Conservation (phyloP, 1,284 basidiomycete genomes). For the Amylostereum chailletii region DNA sequence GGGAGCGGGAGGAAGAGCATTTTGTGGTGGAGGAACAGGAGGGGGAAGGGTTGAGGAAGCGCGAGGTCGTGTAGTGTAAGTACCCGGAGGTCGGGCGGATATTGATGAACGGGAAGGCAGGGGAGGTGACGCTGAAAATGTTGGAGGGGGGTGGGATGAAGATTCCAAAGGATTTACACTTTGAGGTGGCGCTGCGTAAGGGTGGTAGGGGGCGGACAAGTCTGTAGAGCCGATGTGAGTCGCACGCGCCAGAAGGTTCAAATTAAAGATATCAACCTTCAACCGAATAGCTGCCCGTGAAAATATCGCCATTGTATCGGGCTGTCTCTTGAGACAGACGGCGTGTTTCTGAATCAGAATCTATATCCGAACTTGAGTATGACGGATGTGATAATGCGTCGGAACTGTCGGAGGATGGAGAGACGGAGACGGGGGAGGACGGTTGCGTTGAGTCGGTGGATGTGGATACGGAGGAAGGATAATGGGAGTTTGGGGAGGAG, state of each 20-base stretch:
- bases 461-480: constrained; percentile 34
- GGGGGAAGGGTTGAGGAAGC: constrained; percentile 56
- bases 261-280: constrained; percentile 2
- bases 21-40: constrained; percentile 52
- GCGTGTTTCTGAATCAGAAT: constrained; percentile 26
- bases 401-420: constrained; percentile 44
- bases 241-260: no score
- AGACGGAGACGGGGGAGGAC: constrained; percentile 41
- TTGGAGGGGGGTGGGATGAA: constrained; percentile 12
- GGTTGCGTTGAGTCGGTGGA: constrained; percentile 45
- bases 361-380: constrained; percentile 19
- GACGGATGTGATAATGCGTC: constrained; percentile 30
- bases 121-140: constrained; percentile 17
- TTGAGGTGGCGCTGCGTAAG: constrained; percentile 2
- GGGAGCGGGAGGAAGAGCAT: constrained; percentile 57
- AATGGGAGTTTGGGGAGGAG: constrained; percentile 48
- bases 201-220: not conserved
- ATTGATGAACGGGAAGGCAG: constrained; percentile 9
- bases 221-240: no score
- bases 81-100: not conserved
- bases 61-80: constrained; percentile 30
- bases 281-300: constrained; percentile 1
- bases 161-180: constrained; percentile 13
- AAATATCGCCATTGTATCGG: constrained; percentile 11
- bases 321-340: constrained; percentile 20